These are phyloP conservation scores for Crithidia bombi DNA, from an alignment of 208 protist species.

Conservation along the genomic window DNA sequence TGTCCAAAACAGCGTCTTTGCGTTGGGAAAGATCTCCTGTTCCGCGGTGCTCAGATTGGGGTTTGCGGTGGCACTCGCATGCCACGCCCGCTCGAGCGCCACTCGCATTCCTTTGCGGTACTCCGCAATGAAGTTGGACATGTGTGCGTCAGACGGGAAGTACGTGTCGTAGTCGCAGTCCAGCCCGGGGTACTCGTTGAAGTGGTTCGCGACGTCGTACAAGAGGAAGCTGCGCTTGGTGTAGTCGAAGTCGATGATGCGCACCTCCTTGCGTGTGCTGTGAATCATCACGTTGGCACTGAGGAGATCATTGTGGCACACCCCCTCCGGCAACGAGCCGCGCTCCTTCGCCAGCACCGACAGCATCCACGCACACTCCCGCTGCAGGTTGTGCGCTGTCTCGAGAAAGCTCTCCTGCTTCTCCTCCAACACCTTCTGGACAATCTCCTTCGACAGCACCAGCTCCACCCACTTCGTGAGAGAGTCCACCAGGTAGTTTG, in stretches of 20 bases:
- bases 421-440: constrained; percentile 54
- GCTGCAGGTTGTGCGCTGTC: constrained; percentile 41
- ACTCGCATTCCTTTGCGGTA: constrained; percentile 79
- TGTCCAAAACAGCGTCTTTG: constrained; percentile 57
- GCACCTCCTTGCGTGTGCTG: constrained; percentile 45
- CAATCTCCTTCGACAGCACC: constrained; percentile 56
- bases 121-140: constrained; percentile 63
- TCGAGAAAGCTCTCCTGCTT: constrained; percentile 53
- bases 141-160: constrained; percentile 82
- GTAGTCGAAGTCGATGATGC: constrained; percentile 95
- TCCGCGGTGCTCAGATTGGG: constrained; percentile 7
- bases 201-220: constrained; percentile 94
- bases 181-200: constrained; percentile 92
- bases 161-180: constrained; percentile 86
- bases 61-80: constrained; percentile 1
- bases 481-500: constrained; percentile 78
- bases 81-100: constrained; percentile 38
- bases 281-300: constrained; percentile 91
- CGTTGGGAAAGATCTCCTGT: constrained; percentile 51
- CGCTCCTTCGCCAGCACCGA: constrained; percentile 37
- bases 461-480: constrained; percentile 75
- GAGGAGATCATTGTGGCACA: constrained; percentile 93
- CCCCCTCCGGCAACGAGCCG: constrained; percentile 56
- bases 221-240: constrained; percentile 82
- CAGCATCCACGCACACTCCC: constrained; percentile 56